Conservation (phyloP, 1,284 basidiomycete species). For the Trametes sp. region DNA sequence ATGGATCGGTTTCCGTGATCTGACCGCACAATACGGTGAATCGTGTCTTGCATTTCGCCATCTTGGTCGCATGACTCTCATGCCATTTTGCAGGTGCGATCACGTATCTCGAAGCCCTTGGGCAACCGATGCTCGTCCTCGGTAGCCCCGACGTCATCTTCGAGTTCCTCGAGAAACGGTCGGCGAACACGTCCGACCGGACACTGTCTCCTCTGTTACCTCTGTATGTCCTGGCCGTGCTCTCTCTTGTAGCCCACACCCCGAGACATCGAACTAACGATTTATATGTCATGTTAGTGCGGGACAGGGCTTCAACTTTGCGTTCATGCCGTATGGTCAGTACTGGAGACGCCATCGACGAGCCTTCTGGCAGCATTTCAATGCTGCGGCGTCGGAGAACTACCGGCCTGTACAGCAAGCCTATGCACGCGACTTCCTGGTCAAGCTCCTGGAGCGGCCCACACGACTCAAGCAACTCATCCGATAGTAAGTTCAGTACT, state of each 20-base stretch:
- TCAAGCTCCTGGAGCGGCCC: conserved; percentile 14
- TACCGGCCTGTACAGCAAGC: conserved; percentile 14
- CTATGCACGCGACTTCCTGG: conserved; percentile 9
- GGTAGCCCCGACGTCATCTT: conserved; percentile 1
- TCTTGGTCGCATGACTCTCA: not conserved
- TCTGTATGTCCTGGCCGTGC: conserved; percentile 6
- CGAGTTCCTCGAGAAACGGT: conserved; percentile 20
- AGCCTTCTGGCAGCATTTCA: conserved; percentile 27
- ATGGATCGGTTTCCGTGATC: conserved; percentile 15
- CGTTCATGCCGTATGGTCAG: conserved; percentile 18
- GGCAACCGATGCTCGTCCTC: conserved; percentile 13
- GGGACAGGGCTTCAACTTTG: conserved; percentile 11
- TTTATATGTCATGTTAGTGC: too few relatives aligned
- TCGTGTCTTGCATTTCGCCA: not conserved
- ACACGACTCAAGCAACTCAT: conserved; percentile 2
- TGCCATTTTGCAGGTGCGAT: not conserved
- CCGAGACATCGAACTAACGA: too few relatives aligned
- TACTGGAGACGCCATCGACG: conserved; percentile 19
- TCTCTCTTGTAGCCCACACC: not conserved
- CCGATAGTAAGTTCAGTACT: conserved; percentile 1
- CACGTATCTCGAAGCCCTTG: not conserved
- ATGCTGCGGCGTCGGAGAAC: not conserved
- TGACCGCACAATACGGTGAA: conserved; percentile 2
- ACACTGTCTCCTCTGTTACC: conserved; percentile 1
- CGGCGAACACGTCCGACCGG: conserved; percentile 14